These are phyloP conservation scores for Pythium insidiosum DNA, from an alignment of 352 stramenopile species.

Conservation along the genomic window DNA sequence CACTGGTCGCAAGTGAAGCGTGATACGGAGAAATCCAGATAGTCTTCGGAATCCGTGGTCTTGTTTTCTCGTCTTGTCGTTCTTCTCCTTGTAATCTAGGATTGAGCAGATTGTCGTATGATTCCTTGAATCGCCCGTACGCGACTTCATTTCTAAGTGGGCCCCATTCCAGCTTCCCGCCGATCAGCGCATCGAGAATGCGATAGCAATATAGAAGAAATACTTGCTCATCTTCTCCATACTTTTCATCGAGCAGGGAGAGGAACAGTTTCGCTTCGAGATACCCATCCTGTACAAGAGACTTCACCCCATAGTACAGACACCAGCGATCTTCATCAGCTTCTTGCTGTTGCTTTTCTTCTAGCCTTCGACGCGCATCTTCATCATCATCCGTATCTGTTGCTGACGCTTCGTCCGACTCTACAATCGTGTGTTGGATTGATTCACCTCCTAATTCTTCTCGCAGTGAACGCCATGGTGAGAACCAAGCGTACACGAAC, in stretches of 20 bases:
- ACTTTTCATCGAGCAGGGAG: slow-evolving; percentile 88
- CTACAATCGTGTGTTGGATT: no score
- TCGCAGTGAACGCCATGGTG: slow-evolving; percentile 51
- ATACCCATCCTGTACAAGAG: slow-evolving; percentile 74
- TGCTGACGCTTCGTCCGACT: no score
- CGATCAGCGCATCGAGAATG: slow-evolving; percentile 64
- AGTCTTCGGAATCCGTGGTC: slow-evolving; percentile 41
- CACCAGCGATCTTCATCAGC: slow-evolving; percentile 89
- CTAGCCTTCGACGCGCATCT: not conserved
- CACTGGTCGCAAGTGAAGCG: slow-evolving; percentile 55
- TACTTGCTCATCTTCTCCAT: slow-evolving; percentile 87
- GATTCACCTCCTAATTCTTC: no score
- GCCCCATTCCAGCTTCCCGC: slow-evolving; percentile 48
- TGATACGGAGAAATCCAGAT: slow-evolving; percentile 81
- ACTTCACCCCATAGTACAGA: slow-evolving; percentile 90
- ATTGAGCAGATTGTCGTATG: slow-evolving; percentile 39
- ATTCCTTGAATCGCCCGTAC: slow-evolving; percentile 41
- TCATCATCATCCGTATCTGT: slow-evolving; percentile 7
- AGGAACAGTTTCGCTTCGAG: slow-evolving; percentile 89
- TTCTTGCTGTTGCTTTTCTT: slow-evolving; percentile 39
- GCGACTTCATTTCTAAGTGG: slow-evolving; percentile 44
- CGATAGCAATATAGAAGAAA: slow-evolving; percentile 89
- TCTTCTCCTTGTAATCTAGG: no score
- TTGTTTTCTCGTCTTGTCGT: slow-evolving; percentile 1
- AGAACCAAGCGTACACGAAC: slow-evolving; percentile 92